A percentile compares a stretch with the other conserved stretches of the same genome.
These are phyloP conservation scores for Rhodotorula sp. DNA, from an alignment of 1,284 basidiomycete species.

Conservation along the genomic window DNA sequence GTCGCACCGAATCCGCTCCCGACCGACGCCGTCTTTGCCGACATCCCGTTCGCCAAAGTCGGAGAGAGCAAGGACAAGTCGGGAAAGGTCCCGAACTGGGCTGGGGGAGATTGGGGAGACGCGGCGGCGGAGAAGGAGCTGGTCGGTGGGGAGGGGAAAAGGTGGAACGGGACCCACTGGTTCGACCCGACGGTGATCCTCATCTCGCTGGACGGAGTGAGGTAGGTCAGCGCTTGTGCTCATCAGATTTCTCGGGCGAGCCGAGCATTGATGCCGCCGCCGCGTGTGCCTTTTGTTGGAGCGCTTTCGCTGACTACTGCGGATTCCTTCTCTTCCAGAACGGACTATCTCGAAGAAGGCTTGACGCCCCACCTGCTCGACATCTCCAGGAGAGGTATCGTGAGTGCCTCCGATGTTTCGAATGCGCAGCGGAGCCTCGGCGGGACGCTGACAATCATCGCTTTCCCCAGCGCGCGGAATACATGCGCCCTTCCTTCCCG, in stretches of 20 bases:
- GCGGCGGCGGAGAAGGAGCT: slow-evolving; percentile 2
- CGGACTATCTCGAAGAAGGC: slow-evolving; percentile 77
- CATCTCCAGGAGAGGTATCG: slow-evolving; percentile 72
- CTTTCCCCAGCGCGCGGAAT: slow-evolving; percentile 61
- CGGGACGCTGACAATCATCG: background rate
- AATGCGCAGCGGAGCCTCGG: background rate
- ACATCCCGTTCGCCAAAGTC: slow-evolving; percentile 37
- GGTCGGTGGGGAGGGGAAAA: background rate
- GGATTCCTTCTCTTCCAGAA: slow-evolving; percentile 53
- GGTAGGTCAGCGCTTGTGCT: background rate
- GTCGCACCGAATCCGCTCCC: slow-evolving; percentile 25
- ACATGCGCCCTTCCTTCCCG: slow-evolving; percentile 81
- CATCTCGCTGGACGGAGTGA: slow-evolving; percentile 81
- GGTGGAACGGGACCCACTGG: slow-evolving; percentile 41
- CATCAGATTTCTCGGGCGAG: too few species aligned
- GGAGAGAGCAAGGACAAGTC: slow-evolving; percentile 13
- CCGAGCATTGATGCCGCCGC: too few species aligned
- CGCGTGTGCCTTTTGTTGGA: background rate
- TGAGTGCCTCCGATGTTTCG: background rate
- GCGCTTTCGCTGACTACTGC: background rate
- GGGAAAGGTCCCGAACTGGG: slow-evolving; percentile 28
- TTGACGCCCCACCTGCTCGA: slow-evolving; percentile 75
- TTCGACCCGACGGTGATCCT: slow-evolving; percentile 66
- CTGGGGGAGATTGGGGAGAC: slow-evolving; percentile 34
- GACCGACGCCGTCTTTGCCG: slow-evolving; percentile 23